Base-by-base conservation (phyloP, 805 yeast species). In the Schizosaccharomyces japonicus region DNA sequence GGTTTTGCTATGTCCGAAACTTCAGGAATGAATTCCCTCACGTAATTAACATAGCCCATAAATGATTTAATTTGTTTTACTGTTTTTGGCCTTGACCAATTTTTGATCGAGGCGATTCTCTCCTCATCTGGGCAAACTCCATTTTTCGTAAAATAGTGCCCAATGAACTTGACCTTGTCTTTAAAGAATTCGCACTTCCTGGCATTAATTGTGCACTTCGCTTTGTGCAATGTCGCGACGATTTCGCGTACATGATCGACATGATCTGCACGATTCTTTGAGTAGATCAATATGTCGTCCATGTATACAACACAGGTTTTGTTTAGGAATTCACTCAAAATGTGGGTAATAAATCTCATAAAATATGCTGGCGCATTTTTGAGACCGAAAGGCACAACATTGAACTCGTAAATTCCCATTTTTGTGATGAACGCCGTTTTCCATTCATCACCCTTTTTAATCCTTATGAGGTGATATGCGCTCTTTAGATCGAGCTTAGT, bases 401-500 rank as follows among this genome's bases (percentile, higher is more conserved):
- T 45, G 50, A 52, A 57, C 36, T 56, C 53, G 40, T 45, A 55
- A 3, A 48, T 44, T 10, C 59, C 60, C 3, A 15, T 4, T 2
- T 28, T 47, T 0, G 58, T 52, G 5, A 17, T 27, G 33, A 58
- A 58, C 10, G 59, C 57, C 5, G 58, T 56, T 23, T 55, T 53
- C 8, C 29, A n/a, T 10, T 28, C 34, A 34, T 49, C 50, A 1
- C 31, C 34, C 2, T 52, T 82, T 74, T 23, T 3, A 8, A 40
- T 5, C 17, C 27, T 42, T 2, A 49, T 28, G 17, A 45, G 50
- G 39, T 39, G n/a, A 23, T 45, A 49, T 4, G 56, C 58, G 4
- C 48, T 47, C 33, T 44, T 36, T n/a, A 56, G 48, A 34, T 56
- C 57, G n/a, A n/a, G n/a, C n/a, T n/a, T n/a, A n/a, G n/a, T n/a